These are phyloP conservation scores for Venturia aucupariae DNA, from an alignment of 2,329 filamentous ascomycete species.

Conservation along the genomic window DNA sequence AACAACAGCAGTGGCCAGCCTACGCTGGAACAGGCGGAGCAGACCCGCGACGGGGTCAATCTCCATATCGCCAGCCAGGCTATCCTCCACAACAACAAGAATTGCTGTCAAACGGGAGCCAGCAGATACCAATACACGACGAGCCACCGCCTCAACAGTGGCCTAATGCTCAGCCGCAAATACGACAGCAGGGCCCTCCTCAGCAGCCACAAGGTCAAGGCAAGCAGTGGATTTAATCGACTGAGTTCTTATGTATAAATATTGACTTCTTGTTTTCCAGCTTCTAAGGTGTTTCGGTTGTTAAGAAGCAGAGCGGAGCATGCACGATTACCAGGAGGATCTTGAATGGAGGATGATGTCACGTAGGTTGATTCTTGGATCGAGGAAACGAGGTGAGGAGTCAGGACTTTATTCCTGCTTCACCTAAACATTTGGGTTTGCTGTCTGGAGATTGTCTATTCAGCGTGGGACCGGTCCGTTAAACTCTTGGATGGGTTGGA, in stretches of 20 bases:
- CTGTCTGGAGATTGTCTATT: neutral
- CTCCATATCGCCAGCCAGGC: conserved; percentile 3
- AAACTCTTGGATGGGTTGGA: neutral
- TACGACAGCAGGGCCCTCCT: neutral
- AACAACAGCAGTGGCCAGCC: neutral
- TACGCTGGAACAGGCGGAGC: neutral
- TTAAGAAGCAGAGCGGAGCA: neutral
- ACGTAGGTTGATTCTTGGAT: neutral
- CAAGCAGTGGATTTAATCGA: conserved; percentile 3
- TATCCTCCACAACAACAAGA: conserved; percentile 7
- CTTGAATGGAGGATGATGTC: neutral
- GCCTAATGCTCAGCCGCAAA: neutral
- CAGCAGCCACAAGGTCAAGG: neutral
- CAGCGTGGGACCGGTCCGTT: neutral
- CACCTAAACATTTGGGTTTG: neutral
- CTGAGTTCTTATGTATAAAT: neutral
- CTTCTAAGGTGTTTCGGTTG: neutral
- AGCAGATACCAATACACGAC: neutral
- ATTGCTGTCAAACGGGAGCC: neutral
- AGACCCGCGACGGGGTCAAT: neutral
- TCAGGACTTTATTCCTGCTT: neutral
- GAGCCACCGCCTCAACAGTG: neutral
- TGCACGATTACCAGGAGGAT: neutral
- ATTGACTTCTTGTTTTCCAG: neutral
- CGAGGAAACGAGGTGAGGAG: neutral